A percentile compares a stretch with the other conserved stretches of the same genome.
Conservation (phyloP, 306 rosid genomes). For the Cicer chorassanicum region DNA sequence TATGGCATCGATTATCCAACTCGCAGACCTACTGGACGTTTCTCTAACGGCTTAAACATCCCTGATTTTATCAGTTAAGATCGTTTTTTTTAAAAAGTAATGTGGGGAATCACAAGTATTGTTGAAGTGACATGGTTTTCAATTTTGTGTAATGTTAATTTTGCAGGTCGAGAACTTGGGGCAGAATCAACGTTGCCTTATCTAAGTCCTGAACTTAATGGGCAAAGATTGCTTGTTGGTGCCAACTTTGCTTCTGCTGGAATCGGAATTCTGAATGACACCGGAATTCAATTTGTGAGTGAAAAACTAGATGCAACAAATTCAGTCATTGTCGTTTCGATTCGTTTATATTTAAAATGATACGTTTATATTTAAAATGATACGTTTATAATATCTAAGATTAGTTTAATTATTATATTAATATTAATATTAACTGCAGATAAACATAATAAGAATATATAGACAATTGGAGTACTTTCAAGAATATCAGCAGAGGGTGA, state of each 20-base stretch:
- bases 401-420: too few species aligned
- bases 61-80: conserved; percentile 76
- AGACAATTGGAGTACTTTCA: conserved; percentile 62
- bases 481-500: conserved; percentile 63
- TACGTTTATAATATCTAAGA: too few species aligned
- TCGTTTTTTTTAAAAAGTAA: neutral
- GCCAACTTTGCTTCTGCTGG: conserved; percentile 97
- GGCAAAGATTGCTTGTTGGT: conserved; percentile 69
- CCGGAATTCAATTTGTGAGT: conserved; percentile 81
- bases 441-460: conserved; percentile 70
- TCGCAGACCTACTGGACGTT: conserved; percentile 77
- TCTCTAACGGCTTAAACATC: conserved; percentile 81
- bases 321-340: too few species aligned
- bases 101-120: neutral
- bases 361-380: too few species aligned
- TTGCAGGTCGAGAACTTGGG: conserved; percentile 67
- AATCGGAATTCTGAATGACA: conserved; percentile 88
- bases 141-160: neutral
- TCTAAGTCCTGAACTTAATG: conserved; percentile 64
- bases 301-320: too few species aligned
- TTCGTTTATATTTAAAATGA: too few species aligned
- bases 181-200: conserved; percentile 72
- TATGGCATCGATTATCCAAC: conserved; percentile 81
- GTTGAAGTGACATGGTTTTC: neutral
- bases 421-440: conserved; percentile 43